Evolutionary conservation across 2,329 filamentous ascomycete genomes (phyloP).

Genomic region (Colletotrichum gigasporum): DNA sequence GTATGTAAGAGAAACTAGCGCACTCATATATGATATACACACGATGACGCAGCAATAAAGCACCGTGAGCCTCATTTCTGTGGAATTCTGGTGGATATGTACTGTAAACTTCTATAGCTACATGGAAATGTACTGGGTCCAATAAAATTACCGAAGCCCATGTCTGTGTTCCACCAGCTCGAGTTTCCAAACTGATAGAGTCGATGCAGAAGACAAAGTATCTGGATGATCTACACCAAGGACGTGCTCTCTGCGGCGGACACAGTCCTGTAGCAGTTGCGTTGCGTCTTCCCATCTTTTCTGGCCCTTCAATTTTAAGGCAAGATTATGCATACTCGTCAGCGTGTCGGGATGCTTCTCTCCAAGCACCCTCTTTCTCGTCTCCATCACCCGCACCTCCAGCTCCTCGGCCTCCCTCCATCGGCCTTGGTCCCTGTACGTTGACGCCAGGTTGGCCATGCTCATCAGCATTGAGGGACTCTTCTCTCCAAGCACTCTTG

Average conservation of each 20-base stretch:
- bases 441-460: background rate
- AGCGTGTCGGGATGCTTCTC: background rate
- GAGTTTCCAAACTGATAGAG: no score
- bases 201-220: background rate
- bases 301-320: background rate
- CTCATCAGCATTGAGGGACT: background rate
- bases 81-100: no score
- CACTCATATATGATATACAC: no score
- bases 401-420: constrained; percentile 11
- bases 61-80: no score
- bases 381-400: background rate
- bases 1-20: no score
- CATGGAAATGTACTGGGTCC: no score
- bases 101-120: no score
- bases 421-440: background rate
- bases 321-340: background rate
- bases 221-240: background rate
- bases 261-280: background rate
- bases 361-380: background rate
- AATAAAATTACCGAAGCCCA: no score
- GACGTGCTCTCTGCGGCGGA: background rate
- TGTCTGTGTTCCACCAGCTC: no score
- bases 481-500: background rate
- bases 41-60: no score
- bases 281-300: background rate